Percentiles rank a stretch among this genome's conserved stretches.
phyloP scores from a whole-genome alignment of 2,329 filamentous ascomycete species.

The Neocucurbitaria cava region DNA sequence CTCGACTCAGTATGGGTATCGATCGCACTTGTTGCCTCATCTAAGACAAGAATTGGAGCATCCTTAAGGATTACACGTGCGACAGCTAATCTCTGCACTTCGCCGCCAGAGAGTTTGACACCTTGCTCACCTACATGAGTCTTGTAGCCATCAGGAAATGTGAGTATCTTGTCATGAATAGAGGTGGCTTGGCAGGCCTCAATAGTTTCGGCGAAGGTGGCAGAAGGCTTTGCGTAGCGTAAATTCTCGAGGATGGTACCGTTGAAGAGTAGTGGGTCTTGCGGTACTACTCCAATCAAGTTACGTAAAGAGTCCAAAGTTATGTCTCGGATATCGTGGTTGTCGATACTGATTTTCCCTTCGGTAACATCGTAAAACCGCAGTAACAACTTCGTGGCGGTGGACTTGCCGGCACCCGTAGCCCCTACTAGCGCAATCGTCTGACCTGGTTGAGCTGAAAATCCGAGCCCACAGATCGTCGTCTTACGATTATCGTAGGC shows the following conservation, averaged over 20 bases:
- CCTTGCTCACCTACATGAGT: constrained; percentile 37
- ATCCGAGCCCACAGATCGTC: not conserved
- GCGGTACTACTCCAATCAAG: not conserved
- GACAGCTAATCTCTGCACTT: constrained; percentile 69
- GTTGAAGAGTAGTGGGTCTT: not conserved
- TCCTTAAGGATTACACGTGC: constrained; percentile 78
- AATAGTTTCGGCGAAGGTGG: constrained; percentile 63
- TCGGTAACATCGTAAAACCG: not conserved
- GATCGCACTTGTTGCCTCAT: constrained; percentile 86
- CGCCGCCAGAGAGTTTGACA: constrained; percentile 63
- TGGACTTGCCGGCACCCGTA: not conserved
- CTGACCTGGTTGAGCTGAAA: not conserved
- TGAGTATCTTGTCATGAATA: constrained; percentile 67
- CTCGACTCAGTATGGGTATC: constrained; percentile 71
- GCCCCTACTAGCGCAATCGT: not conserved
- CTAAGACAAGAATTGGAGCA: constrained; percentile 79
- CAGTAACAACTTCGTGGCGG: not conserved
- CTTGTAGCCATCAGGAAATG: constrained; percentile 54
- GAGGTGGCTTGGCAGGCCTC: constrained; percentile 65
- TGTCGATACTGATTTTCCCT: not conserved
- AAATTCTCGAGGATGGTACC: constrained; percentile 54
- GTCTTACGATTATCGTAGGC: not conserved
- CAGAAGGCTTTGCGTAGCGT: constrained; percentile 63
- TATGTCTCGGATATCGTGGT: not conserved
- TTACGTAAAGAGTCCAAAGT: not conserved